These are phyloP conservation scores for Priceomyces medius DNA, from an alignment of 805 yeast genomes.

Conservation along the genomic window DNA sequence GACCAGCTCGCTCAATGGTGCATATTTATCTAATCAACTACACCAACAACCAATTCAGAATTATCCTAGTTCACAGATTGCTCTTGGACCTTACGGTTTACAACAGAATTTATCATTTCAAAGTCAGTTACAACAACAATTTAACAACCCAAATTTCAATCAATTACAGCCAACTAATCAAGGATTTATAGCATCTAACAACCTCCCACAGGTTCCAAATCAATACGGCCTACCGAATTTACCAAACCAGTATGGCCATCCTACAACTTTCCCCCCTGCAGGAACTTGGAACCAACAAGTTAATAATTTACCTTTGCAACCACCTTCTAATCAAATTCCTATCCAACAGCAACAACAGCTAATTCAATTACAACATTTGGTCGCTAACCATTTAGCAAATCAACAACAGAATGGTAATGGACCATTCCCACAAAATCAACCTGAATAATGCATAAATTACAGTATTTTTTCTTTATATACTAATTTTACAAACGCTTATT, in stretches of 20 bases:
- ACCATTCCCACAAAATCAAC: neutral
- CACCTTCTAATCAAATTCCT: neutral
- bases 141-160: neutral
- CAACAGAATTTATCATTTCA: constrained; percentile 1
- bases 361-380: constrained; percentile 17
- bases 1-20: neutral
- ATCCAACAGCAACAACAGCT: constrained; percentile 9
- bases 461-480: neutral
- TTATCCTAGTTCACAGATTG: neutral
- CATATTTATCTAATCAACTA: neutral
- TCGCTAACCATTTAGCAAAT: constrained; percentile 19
- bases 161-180: neutral
- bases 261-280: neutral
- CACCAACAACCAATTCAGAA: neutral
- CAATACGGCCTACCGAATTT: no score
- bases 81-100: neutral
- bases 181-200: neutral
- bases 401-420: constrained; percentile 10
- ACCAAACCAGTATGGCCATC: neutral
- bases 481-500: neutral
- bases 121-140: constrained; percentile 1
- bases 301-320: neutral
- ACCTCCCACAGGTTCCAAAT: neutral
- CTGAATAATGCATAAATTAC: constrained; percentile 23
- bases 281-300: constrained; percentile 1